Evolutionary conservation across 2,329 filamentous ascomycete genomes (phyloP), one percentile per base, ranked within the genome.

Genomic region (Trichoderma simmonsii): DNA sequence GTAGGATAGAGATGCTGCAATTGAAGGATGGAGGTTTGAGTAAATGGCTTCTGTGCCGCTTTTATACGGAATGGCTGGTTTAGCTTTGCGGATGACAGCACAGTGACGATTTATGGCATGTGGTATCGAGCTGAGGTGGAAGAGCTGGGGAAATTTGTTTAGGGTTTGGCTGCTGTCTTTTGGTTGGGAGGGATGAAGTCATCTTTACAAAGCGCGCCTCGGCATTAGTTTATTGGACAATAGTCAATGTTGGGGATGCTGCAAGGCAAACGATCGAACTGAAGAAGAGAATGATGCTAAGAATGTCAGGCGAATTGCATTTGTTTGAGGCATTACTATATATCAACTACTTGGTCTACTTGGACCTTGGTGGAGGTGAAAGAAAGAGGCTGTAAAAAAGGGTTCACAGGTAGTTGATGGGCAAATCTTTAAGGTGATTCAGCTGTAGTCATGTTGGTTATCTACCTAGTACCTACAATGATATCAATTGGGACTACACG

Each of bases 21-120:
- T 56, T 14, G 30, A 18, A 9, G 18, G 11, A 30, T 64, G 18
- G 18, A 3, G 15, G 12, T 11, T 9, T 48, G 11, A 14, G 3
- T 3, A 43, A 18, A 8, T 21, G 21, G 28, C n/a, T 5, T 14
- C 39, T 8, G 64, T 57, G 51, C 64, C 48, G 48, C 64, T 28
- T 57, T 54, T 67, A 67, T 67, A 57, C 15, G 9, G 21, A 57
- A 36, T n/a, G 30, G 43, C 15, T 18, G 26, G 12, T 57, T 57
- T 67, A 67, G 51, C 48, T 67, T 67, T 56, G 48, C 15, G 6
- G 5, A 67, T 67, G 64, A 67, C 64, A 56, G 24, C 64, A 67
- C 51, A 21, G 64, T 67, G 64, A 67, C 64, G 64, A 67, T 39
- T 67, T 30, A 11, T 54, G 21, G 48, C 21, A 21, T 28, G 11